A percentile compares a stretch with the other conserved stretches of the same genome.
phyloP scores from a whole-genome alignment of 768 basidiomycete species.

The Leccinum subgranulosum region DNA sequence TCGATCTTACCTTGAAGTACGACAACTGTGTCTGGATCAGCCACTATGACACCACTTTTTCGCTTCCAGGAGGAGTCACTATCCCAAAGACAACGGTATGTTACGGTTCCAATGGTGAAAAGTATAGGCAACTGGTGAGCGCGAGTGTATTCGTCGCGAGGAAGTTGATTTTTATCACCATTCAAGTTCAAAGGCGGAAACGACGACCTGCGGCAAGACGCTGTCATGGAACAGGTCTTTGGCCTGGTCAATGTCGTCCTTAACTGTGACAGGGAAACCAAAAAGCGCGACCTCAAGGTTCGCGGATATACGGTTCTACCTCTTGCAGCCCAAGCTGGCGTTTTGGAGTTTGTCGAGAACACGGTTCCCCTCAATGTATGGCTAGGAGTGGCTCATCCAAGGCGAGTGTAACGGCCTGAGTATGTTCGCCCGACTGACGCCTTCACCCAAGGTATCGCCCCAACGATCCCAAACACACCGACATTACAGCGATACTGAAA shows the following conservation, averaged over 20 bases:
- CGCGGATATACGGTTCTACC: conserved; percentile 90
- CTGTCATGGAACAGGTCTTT: conserved; percentile 99
- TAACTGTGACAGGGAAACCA: conserved; percentile 68
- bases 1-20: conserved; percentile 73
- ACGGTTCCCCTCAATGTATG: conserved; percentile 64
- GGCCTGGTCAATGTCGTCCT: conserved; percentile 82
- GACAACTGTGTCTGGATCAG: conserved; percentile 65
- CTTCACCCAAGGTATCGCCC: conserved; percentile 58
- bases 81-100: conserved; percentile 79
- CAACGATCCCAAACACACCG: conserved; percentile 41
- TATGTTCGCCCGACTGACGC: not conserved
- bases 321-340: conserved; percentile 71
- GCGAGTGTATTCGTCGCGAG: not conserved
- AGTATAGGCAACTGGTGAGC: conserved; percentile 79
- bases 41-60: conserved; percentile 56
- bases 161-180: conserved; percentile 1
- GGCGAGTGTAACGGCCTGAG: conserved; percentile 36
- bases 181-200: conserved; percentile 81
- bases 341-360: conserved; percentile 88
- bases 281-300: conserved; percentile 66
- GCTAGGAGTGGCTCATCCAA: conserved; percentile 60
- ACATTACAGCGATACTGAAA: conserved; percentile 31
- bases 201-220: conserved; percentile 90
- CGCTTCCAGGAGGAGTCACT: conserved; percentile 74
- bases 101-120: conserved; percentile 58